Conservation (phyloP, 2,329 filamentous ascomycete genomes). For the Rutstroemia sp. region DNA sequence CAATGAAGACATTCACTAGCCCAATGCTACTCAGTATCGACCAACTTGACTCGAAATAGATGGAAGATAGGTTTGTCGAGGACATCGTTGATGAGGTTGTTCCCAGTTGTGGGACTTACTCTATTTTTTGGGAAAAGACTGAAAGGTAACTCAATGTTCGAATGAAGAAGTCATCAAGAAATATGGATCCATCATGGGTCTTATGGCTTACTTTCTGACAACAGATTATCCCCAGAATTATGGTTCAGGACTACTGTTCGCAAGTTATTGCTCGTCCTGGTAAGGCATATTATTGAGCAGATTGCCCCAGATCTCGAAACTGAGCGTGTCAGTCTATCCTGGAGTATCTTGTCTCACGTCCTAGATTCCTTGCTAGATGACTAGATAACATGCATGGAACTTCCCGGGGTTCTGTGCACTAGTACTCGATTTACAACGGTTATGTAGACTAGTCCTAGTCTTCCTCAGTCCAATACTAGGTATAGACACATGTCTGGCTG, state of each 20-base stretch:
- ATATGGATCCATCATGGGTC: background rate
- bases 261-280: no score
- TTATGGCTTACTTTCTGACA: background rate
- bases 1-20: constrained; percentile 34
- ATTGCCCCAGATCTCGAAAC: background rate
- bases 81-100: background rate
- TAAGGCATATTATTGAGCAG: background rate
- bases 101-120: background rate
- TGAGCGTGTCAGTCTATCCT: background rate
- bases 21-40: constrained; percentile 39
- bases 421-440: background rate
- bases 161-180: background rate
- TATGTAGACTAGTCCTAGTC: background rate
- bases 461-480: no score
- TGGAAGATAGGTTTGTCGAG: background rate
- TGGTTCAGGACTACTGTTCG: no score
- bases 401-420: background rate
- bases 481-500: no score
- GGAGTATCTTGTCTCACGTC: no score
- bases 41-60: constrained; percentile 38
- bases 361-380: background rate
- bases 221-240: background rate
- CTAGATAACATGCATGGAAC: background rate
- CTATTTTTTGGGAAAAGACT: no score
- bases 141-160: no score